Evolutionary conservation across 2,329 filamentous ascomycete genomes (phyloP).

Genomic region (Alternaria alternata): DNA sequence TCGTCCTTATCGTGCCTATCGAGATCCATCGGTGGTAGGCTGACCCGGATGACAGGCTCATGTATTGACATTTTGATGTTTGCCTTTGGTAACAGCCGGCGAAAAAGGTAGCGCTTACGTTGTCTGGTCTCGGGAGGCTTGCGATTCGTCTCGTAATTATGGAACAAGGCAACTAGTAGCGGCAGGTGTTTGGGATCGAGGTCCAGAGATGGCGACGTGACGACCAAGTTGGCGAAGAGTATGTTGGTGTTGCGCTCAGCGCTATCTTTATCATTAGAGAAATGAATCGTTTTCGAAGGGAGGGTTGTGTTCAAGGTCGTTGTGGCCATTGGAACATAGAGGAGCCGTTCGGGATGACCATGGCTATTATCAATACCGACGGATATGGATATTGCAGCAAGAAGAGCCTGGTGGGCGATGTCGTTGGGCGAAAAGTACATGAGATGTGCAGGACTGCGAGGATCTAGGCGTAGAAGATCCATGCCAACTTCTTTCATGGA

Average conservation of each 20-base stretch:
- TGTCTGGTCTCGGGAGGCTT: slow-evolving; percentile 37
- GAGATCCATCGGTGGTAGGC: slow-evolving; percentile 77
- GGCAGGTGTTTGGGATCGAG: slow-evolving; percentile 91
- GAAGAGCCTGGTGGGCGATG: slow-evolving; percentile 91
- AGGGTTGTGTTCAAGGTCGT: slow-evolving; percentile 93
- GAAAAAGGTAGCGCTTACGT: slow-evolving; percentile 72
- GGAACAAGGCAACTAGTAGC: slow-evolving; percentile 78
- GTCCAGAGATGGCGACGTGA: slow-evolving; percentile 94
- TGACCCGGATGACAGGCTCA: slow-evolving; percentile 90
- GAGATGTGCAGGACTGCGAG: slow-evolving; percentile 90
- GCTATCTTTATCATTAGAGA: slow-evolving; percentile 72
- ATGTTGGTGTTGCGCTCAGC: slow-evolving; percentile 95
- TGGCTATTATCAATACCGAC: slow-evolving; percentile 91
- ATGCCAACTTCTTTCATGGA: slow-evolving; percentile 97
- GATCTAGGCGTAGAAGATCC: slow-evolving; percentile 89
- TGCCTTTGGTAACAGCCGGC: slow-evolving; percentile 89
- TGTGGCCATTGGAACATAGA: slow-evolving; percentile 97
- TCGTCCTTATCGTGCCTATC: slow-evolving; percentile 71
- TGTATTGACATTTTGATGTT: slow-evolving; percentile 96
- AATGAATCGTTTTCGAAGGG: slow-evolving; percentile 90
- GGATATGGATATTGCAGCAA: slow-evolving; percentile 91
- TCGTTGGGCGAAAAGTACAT: slow-evolving; percentile 98
- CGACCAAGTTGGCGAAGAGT: slow-evolving; percentile 92
- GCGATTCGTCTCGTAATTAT: slow-evolving; percentile 52
- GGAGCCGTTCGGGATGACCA: slow-evolving; percentile 81